Evolutionary conservation across 768 basidiomycete genomes (phyloP).

Genomic region (Xerocomellus intermedius): DNA sequence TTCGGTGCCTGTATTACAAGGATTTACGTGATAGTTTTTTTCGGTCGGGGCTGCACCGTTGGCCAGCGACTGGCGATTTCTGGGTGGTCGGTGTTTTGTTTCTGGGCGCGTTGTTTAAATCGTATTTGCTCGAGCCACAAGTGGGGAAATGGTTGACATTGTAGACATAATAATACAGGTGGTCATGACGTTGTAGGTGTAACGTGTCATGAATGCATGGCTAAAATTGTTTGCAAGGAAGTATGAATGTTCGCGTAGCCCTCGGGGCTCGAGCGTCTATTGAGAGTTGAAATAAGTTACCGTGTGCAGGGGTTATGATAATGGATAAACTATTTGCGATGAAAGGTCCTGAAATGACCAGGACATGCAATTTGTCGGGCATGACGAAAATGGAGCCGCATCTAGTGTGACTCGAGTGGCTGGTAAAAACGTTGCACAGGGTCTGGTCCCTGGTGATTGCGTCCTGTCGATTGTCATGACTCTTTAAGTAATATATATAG

Average conservation of each 20-base stretch:
- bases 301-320: constrained; percentile 11
- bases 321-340: constrained; percentile 23
- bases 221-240: neutral
- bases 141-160: neutral
- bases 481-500: constrained; percentile 8
- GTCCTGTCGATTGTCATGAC: constrained; percentile 7
- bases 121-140: too few relatives aligned
- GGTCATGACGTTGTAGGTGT: neutral
- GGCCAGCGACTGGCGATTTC: too few relatives aligned
- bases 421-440: constrained; percentile 3
- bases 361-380: neutral
- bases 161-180: neutral
- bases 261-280: constrained; percentile 5
- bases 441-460: constrained; percentile 7
- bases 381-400: neutral
- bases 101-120: too few relatives aligned
- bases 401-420: neutral
- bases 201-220: neutral
- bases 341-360: neutral
- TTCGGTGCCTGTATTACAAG: neutral
- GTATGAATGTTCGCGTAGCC: neutral
- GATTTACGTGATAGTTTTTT: too few relatives aligned
- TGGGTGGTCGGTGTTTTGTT: too few relatives aligned
- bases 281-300: constrained; percentile 17
- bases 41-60: too few relatives aligned